Percentiles rank a stretch among this genome's conserved stretches.
These are phyloP conservation scores for Craspedostauros australis DNA, from an alignment of 108 stramenopile genomes.

Conservation along the genomic window DNA sequence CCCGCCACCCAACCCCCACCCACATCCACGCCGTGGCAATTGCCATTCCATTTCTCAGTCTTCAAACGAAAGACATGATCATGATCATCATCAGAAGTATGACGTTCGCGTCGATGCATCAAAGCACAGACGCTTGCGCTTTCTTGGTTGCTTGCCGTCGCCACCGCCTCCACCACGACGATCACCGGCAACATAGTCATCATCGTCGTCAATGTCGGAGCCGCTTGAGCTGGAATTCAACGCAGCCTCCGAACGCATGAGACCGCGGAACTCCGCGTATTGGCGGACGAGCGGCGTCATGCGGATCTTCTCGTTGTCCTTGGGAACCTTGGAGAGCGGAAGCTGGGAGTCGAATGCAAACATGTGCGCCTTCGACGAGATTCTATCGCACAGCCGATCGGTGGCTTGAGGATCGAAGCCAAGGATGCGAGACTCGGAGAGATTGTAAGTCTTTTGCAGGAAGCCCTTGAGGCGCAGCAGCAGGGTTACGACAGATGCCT, in stretches of 20 bases:
- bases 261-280: slow-evolving; percentile 47
- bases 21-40: no score
- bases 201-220: slow-evolving; percentile 4
- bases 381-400: slow-evolving; percentile 41
- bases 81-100: no score
- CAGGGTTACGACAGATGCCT: slow-evolving; percentile 46
- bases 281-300: slow-evolving; percentile 17
- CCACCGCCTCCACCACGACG: no score
- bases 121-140: no score
- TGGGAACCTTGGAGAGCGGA: slow-evolving; percentile 1
- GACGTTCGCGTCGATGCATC: no score
- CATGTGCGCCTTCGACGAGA: slow-evolving; percentile 11
- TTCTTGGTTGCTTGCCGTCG: no score
- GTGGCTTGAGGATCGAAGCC: slow-evolving; percentile 66
- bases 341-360: slow-evolving; percentile 20
- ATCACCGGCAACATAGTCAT: no score
- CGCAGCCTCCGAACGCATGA: slow-evolving; percentile 32
- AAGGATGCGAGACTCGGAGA: slow-evolving; percentile 59
- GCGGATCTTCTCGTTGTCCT: slow-evolving; percentile 9
- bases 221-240: background rate
- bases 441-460: slow-evolving; percentile 60
- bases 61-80: no score
- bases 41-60: no score
- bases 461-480: slow-evolving; percentile 68
- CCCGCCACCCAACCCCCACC: no score